Percentiles rank a stretch among this genome's conserved stretches.
Conservation (phyloP, 192 early-diverging fungal genomes). For the Backusella tarrabulga region DNA sequence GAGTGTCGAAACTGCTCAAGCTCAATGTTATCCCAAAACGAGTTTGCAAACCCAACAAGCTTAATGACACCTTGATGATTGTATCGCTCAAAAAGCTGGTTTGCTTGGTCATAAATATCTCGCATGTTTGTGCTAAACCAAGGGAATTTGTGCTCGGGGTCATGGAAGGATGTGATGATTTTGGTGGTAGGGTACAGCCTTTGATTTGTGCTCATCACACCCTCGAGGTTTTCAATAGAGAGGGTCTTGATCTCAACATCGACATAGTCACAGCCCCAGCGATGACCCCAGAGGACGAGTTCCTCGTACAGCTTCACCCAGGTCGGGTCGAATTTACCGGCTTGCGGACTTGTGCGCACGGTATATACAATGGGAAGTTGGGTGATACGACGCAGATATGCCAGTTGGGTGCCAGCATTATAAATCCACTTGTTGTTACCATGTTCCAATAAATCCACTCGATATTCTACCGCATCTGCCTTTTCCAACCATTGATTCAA, state of each 20-base stretch:
- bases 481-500: constrained; percentile 20
- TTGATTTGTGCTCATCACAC: neutral
- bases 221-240: neutral
- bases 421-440: constrained; percentile 37
- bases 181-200: constrained; percentile 40
- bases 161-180: constrained; percentile 89
- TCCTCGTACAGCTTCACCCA: constrained; percentile 53
- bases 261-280: constrained; percentile 90
- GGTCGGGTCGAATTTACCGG: constrained; percentile 74
- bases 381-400: constrained; percentile 62
- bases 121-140: constrained; percentile 58
- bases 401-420: constrained; percentile 69
- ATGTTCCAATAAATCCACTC: constrained; percentile 78
- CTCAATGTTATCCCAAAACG: constrained; percentile 78
- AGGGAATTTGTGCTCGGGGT: constrained; percentile 54
- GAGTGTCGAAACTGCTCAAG: constrained; percentile 64
- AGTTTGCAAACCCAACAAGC: constrained; percentile 78
- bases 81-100: neutral
- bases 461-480: constrained; percentile 62
- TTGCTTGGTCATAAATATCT: constrained; percentile 46
- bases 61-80: constrained; percentile 76
- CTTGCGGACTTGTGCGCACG: constrained; percentile 83
- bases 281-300: constrained; percentile 65
- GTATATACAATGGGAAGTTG: constrained; percentile 91
- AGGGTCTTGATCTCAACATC: constrained; percentile 74